Base-by-base conservation (phyloP, 179 eudicot species). In the Silene vulgaris region DNA sequence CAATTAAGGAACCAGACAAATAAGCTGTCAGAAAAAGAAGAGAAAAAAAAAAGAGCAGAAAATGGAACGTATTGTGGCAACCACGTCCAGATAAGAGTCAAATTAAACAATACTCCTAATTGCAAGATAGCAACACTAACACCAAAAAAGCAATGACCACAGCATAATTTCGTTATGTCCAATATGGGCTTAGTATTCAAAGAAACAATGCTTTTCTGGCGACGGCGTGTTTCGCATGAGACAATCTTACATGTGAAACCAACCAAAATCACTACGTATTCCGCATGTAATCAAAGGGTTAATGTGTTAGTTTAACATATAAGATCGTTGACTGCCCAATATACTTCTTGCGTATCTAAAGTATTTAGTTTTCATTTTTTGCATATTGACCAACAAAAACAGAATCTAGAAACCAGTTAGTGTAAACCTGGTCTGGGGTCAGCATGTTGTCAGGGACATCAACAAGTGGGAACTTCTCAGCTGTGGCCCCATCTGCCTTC, bases 371-470 rank as follows among this genome's bases (percentile, higher is more conserved):
- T 50, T 50, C n/a, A 50, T 30, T 17, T 35, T 19, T 69, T 8
- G 50, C 1, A 50, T 29, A 52, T 62, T 64, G 29, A 62, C 17
- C 21, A 71, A 43, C 29, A 3, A 20, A 76, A 43, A 32, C 14
- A 17, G 6, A 45, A 17, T 29, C 26, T 48, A 35, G 74, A 19
- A 43, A 14, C 3, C 5, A 69, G 61, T 66, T 26, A 74, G 64
- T 14, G 30, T 64, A 77, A 75, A 90, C 98, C 97, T 92, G 98
- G 50, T 92, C 97, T 20, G 88, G 89, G 7, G 97, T 88, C 79
- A 95, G 88, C 88, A 85, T 78, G 65, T 88, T 81, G 82, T 95
- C 99, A 72, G 97, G 94, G 19, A 89, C 52, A 82, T 90, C 88
- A 67, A 95, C 67, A 64, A 95, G 89, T 52, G 87, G 83, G 80